These are phyloP conservation scores for Xylaria telfairii DNA, from an alignment of 495 filamentous ascomycete species.

Conservation along the genomic window DNA sequence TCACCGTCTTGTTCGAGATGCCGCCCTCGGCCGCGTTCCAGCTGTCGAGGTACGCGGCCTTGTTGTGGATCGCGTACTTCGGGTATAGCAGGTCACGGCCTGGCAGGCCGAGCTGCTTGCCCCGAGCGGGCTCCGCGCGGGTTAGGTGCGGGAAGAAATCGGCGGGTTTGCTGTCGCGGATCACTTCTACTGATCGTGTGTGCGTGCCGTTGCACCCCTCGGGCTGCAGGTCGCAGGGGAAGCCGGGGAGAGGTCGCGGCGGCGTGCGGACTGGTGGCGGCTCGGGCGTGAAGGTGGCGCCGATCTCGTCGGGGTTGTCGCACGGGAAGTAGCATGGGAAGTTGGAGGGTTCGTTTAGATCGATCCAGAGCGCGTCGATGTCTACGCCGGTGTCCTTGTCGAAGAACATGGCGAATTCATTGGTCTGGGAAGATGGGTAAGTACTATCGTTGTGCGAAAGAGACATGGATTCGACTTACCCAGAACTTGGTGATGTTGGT, in stretches of 20 bases:
- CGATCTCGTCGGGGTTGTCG: constrained; percentile 56
- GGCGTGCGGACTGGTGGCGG: constrained; percentile 67
- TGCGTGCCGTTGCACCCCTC: constrained; percentile 40
- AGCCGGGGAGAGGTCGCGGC: constrained; percentile 72
- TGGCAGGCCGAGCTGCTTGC: constrained; percentile 61
- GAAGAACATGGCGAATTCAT: constrained; percentile 76
- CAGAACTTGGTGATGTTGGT: constrained; percentile 71
- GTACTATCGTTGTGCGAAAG: not conserved
- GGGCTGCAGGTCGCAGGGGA: constrained; percentile 74
- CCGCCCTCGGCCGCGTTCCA: constrained; percentile 61
- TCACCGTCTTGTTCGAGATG: constrained; percentile 74
- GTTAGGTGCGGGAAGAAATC: constrained; percentile 32
- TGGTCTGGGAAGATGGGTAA: constrained; percentile 42
- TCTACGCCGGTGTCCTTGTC: constrained; percentile 67
- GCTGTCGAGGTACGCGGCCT: constrained; percentile 52
- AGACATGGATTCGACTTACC: constrained; percentile 34
- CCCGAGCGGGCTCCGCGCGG: constrained; percentile 32
- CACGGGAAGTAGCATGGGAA: constrained; percentile 80
- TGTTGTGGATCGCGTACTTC: constrained; percentile 77
- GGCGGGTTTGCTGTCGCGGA: constrained; percentile 29
- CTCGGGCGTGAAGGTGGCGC: constrained; percentile 67
- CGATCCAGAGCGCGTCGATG: constrained; percentile 88
- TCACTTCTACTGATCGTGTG: constrained; percentile 29
- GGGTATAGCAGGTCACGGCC: constrained; percentile 72
- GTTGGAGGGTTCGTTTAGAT: constrained; percentile 76